These are phyloP conservation scores for Cryphonectria japonica DNA, from an alignment of 2,329 filamentous ascomycete genomes.

Conservation along the genomic window DNA sequence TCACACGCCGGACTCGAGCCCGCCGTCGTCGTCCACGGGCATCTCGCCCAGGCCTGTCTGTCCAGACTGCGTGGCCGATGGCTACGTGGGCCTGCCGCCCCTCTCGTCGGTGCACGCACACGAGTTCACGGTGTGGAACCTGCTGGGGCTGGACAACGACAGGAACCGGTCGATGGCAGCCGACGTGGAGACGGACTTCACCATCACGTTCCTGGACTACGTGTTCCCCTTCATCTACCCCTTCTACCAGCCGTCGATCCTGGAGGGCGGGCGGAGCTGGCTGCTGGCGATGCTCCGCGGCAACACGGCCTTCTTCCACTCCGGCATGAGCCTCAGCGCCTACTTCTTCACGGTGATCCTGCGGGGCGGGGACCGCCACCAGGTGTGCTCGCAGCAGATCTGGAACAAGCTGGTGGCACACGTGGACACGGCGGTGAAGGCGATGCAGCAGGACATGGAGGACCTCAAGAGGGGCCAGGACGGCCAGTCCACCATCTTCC, in stretches of 20 bases:
- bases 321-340: constrained; percentile 57
- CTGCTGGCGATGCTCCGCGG: constrained; percentile 59
- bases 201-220: constrained; percentile 65
- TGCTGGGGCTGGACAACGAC: constrained; percentile 27
- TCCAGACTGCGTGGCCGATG: constrained; percentile 23
- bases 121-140: constrained; percentile 27
- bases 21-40: constrained; percentile 20
- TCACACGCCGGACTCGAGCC: constrained; percentile 22
- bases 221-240: constrained; percentile 67
- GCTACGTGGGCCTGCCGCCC: constrained; percentile 9
- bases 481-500: constrained; percentile 22
- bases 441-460: constrained; percentile 62
- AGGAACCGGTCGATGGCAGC: constrained; percentile 14
- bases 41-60: constrained; percentile 23
- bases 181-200: constrained; percentile 39
- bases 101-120: constrained; percentile 9
- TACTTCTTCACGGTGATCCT: constrained; percentile 59
- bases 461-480: constrained; percentile 23
- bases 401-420: constrained; percentile 48
- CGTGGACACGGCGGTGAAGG: constrained; percentile 51
- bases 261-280: constrained; percentile 64
- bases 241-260: constrained; percentile 60
- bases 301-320: constrained; percentile 62
- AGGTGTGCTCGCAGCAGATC: constrained; percentile 41
- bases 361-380: constrained; percentile 39